phyloP scores from a whole-genome alignment of 2,329 filamentous ascomycete species.

The Cladophialophora bantiana region DNA sequence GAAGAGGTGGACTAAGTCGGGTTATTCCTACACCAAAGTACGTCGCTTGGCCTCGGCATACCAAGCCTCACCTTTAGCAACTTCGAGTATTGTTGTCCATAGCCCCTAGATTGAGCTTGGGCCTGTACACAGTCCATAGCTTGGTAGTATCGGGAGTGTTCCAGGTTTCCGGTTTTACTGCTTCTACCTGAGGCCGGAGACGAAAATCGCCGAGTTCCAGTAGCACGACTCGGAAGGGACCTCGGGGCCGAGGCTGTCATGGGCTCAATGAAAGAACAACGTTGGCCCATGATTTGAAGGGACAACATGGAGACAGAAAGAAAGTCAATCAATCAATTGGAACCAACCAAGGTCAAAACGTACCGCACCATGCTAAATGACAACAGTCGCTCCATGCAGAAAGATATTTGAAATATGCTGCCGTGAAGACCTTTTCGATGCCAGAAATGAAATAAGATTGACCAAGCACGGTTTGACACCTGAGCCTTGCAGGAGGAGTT shows the following conservation, averaged over 20 bases:
- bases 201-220: not conserved
- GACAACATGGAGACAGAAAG: not conserved
- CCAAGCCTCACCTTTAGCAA: not conserved
- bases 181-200: not conserved
- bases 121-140: not conserved
- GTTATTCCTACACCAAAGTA: not conserved
- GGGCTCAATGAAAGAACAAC: not conserved
- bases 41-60: conserved; percentile 1
- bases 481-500: conserved; percentile 2
- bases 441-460: not conserved
- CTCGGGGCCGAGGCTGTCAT: not conserved
- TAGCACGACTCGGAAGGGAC: not conserved
- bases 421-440: not conserved
- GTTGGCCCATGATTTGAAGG: not conserved
- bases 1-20: not conserved
- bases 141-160: not conserved
- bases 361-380: not conserved
- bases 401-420: not conserved
- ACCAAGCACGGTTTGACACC: not conserved
- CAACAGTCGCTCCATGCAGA: not conserved
- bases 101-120: not conserved
- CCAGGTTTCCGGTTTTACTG: not conserved
- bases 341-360: not conserved
- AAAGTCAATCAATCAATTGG: not conserved
- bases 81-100: not conserved